Conservation (phyloP, 495 filamentous ascomycete genomes). For the Cenococcum geophilum region DNA sequence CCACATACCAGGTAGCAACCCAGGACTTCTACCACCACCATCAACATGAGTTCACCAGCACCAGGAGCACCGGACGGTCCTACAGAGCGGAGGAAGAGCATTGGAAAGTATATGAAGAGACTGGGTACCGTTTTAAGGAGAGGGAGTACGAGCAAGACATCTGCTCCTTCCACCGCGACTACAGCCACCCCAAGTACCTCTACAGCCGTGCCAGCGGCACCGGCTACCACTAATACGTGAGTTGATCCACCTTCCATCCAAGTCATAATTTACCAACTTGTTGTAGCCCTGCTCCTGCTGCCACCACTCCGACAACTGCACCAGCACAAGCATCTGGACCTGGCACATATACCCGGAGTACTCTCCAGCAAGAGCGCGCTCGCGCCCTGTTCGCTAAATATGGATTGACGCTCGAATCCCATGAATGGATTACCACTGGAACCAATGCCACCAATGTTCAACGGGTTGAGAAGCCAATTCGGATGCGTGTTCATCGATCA, state of each 20-base stretch:
- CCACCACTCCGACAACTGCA: slow-evolving; percentile 9
- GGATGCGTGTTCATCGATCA: slow-evolving; percentile 80
- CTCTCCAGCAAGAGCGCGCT: slow-evolving; percentile 52
- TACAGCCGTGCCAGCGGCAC: not conserved
- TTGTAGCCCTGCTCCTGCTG: not conserved
- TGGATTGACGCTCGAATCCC: slow-evolving; percentile 61
- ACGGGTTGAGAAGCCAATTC: slow-evolving; percentile 81
- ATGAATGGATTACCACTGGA: slow-evolving; percentile 49
- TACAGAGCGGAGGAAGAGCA: slow-evolving; percentile 17
- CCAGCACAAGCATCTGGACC: slow-evolving; percentile 8
- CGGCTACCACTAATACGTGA: slow-evolving; percentile 1
- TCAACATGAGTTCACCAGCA: slow-evolving; percentile 12
- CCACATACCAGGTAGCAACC: not conserved
- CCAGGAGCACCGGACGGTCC: slow-evolving; percentile 1
- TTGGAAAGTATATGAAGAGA: slow-evolving; percentile 31
- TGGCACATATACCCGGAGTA: slow-evolving; percentile 15
- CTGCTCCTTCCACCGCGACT: slow-evolving; percentile 8
- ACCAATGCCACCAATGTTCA: slow-evolving; percentile 49
- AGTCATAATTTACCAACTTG: not conserved
- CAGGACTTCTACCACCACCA: slow-evolving; percentile 1
- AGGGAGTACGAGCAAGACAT: slow-evolving; percentile 15
- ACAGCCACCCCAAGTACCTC: not conserved
- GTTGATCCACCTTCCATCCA: not conserved
- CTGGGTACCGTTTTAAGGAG: slow-evolving; percentile 28
- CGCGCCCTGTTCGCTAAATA: slow-evolving; percentile 69